Base-by-base conservation (phyloP, 768 basidiomycete genomes). In the Tylopilus vinaceipallidus region DNA sequence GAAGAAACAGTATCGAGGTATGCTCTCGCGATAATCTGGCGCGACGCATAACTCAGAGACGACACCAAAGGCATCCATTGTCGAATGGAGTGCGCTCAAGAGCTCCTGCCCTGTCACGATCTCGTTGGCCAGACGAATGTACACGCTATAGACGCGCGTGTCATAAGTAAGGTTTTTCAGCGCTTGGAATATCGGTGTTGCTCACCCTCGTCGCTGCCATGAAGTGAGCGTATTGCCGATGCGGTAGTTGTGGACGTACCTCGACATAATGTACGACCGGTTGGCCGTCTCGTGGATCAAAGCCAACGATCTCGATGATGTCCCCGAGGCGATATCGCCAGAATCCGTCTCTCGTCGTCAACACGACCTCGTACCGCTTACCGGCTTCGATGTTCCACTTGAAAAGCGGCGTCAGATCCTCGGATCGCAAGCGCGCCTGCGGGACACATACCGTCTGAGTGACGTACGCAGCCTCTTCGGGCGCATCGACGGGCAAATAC, bases 321-420 rank as follows among this genome's bases (percentile, higher is more conserved):
- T 67, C 58, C 11, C 52, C 52, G 10, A 62, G 47, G 42, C 57
- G 56, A 29, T 60, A 55, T 29, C 64, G 50, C 62, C 62, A 59
- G 4, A 66, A 42, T 19, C 57, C 56, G 32, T 64, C 60, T 44
- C 59, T 62, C 40, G 57, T 64, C 2, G 63, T 64, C 46, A 64
- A 39, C 16, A 58, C 34, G 6, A 65, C 51, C 9, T 62, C 57
- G 20, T 57, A 59, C 29, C 49, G 58, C 29, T n/a, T 35, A 16
- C 57, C 54, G 2, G 46, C 29, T 22, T 57, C 39, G 14, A 64
- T 37, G 4, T 61, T 58, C 61, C 64, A 61, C 58, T 63, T 24
- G 19, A 35, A 24, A 42, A 19, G 23, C 8, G 24, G 23, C 22
- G 20, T 49, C 35, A 45, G 46, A 50, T 45, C 33, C 23, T 34